Percentiles rank a stretch among this genome's conserved stretches.
Evolutionary conservation across 495 filamentous ascomycete species (phyloP).

Genomic region (Hyaloscypha hepaticicola): DNA sequence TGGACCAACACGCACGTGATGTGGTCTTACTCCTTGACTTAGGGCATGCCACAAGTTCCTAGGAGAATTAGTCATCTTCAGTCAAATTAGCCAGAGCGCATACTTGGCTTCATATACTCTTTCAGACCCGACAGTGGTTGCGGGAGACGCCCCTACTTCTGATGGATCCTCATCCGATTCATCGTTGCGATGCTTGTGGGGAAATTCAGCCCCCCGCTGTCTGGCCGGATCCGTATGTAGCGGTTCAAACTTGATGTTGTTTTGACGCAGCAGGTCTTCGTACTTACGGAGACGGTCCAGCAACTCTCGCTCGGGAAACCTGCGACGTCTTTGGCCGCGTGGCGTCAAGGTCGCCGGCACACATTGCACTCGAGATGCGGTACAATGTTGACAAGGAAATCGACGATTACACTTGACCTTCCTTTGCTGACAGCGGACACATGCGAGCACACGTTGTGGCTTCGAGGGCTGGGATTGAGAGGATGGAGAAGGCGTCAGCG

Average conservation of each 20-base stretch:
- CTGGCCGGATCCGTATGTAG: slow-evolving; percentile 35
- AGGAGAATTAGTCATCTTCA: slow-evolving; percentile 23
- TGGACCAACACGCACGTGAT: not conserved
- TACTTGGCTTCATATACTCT: slow-evolving; percentile 44
- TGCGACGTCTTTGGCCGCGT: slow-evolving; percentile 58
- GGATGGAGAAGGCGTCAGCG: slow-evolving; percentile 13
- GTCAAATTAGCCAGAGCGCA: slow-evolving; percentile 21
- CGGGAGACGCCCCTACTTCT: too few species aligned
- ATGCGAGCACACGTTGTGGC: slow-evolving; percentile 51
- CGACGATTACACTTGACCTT: slow-evolving; percentile 68
- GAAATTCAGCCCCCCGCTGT: slow-evolving; percentile 18
- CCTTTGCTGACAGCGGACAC: slow-evolving; percentile 61
- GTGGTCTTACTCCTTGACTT: slow-evolving; percentile 43
- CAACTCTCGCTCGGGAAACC: slow-evolving; percentile 47
- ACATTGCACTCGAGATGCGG: slow-evolving; percentile 58
- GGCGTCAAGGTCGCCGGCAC: slow-evolving; percentile 57
- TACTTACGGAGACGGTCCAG: slow-evolving; percentile 54
- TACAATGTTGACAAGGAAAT: slow-evolving; percentile 63
- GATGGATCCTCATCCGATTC: slow-evolving; percentile 34
- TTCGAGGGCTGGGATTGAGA: slow-evolving; percentile 27
- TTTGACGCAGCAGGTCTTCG: slow-evolving; percentile 50
- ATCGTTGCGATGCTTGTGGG: slow-evolving; percentile 24
- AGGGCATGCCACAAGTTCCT: slow-evolving; percentile 52
- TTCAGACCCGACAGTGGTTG: slow-evolving; percentile 35
- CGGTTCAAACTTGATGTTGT: slow-evolving; percentile 37